Evolutionary conservation across 345 rosid species (phyloP).

Genomic region (Hibiscus tridactylites): DNA sequence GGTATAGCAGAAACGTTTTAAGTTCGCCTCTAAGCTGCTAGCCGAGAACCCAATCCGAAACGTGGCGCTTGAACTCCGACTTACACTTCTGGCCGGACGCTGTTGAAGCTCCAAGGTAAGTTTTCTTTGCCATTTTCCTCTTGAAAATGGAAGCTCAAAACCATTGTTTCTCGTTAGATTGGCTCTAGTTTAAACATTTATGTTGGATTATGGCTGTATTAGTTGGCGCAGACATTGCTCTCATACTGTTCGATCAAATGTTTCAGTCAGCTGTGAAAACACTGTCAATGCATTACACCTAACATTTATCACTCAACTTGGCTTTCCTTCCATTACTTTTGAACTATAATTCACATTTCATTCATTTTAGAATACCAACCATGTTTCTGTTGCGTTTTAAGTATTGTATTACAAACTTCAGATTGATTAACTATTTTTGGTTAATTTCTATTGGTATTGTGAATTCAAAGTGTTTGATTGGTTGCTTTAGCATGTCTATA

Average conservation of each 20-base stretch:
- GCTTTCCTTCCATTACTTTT: not conserved
- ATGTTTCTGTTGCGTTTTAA: too few species aligned
- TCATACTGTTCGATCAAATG: constrained; percentile 12
- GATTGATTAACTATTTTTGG: too few species aligned
- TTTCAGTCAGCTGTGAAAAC: not conserved
- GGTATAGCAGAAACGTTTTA: not conserved
- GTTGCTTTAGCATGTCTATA: not conserved
- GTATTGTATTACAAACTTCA: too few species aligned
- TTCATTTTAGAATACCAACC: not conserved
- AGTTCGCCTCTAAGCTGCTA: not conserved
- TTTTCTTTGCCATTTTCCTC: not conserved
- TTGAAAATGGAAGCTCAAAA: not conserved
- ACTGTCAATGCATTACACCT: not conserved
- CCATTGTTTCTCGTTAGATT: not conserved
- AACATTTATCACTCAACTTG: not conserved
- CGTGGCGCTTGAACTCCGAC: not conserved
- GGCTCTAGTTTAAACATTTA: not conserved
- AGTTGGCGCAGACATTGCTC: not conserved
- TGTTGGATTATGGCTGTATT: not conserved
- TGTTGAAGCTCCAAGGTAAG: not conserved
- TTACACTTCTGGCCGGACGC: not conserved
- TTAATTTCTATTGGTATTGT: not conserved
- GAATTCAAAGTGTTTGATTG: constrained; percentile 1
- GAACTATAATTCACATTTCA: not conserved
- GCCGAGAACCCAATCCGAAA: not conserved